Base-by-base conservation (phyloP, 768 basidiomycete species). In the Russula virescens region DNA sequence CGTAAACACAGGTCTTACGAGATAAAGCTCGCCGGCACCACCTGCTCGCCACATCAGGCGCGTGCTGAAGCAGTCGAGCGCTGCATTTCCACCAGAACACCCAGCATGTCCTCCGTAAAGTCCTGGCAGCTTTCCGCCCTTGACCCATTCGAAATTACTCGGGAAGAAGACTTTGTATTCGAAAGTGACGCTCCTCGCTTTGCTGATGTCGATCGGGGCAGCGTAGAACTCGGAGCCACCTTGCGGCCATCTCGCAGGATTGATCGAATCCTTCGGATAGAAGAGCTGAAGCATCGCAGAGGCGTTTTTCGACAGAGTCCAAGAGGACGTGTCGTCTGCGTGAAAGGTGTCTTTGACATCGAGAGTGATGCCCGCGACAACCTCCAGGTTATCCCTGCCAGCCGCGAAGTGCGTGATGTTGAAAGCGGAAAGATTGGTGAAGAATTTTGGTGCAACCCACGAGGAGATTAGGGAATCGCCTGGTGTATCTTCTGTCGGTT, bases 91-190 rank as follows among this genome's bases (percentile, higher is more conserved):
- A 8, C 31, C 31, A 3, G 31, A 31, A 31, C 31, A 31, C 31
- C 31, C 31, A 31, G 31, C 8, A 31, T 31, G 31, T 31, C 31
- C 31, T 3, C 31, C 31, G 31, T 31, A 31, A 31, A 31, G 31
- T 8, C 31, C 31, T 8, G 31, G 31, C 8, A 31, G 8, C 8
- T 31, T 31, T 31, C 31, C 31, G 31, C 31, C 31, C 31, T 31
- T 31, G 31, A 31, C 31, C 31, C 31, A 95, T 56, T 87, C 79
- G 66, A 92, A 95, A 63, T 84, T 81, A 0, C 57, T 63, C 0
- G 88, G 89, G 69, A 96, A 92, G 73, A 85, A 93, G 11, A 91
- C 84, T 70, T 83, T 84, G 71, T 93, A 95, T 23, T 69, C 73
- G 48, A 90, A 69, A 9, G 82, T 81, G 28, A 86, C 84, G 63